Conservation (phyloP, 1,139 yeast species). For the Sugiyamaella novakii region DNA sequence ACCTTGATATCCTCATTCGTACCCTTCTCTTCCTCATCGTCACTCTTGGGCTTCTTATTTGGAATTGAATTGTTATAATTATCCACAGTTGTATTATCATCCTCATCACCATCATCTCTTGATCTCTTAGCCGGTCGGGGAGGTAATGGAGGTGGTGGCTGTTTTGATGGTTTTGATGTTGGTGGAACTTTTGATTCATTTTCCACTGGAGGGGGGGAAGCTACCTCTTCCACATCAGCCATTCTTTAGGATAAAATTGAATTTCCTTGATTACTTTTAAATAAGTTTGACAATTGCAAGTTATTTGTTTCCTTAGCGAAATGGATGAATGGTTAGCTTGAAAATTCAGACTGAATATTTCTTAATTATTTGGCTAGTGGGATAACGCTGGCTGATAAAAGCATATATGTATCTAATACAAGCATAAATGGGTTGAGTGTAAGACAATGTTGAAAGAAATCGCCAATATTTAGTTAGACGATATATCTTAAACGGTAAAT, state of each 20-base stretch:
- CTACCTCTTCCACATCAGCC: neutral
- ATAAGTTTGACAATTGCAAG: too few species aligned
- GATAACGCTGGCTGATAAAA: too few species aligned
- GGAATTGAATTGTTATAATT: slow-evolving; percentile 3
- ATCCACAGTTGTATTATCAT: neutral
- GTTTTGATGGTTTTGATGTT: neutral
- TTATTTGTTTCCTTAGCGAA: too few species aligned
- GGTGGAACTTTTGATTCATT: neutral
- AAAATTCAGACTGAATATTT: too few species aligned
- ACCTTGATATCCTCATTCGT: slow-evolving; percentile 1
- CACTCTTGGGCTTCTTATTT: slow-evolving; percentile 6
- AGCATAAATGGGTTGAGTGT: too few species aligned
- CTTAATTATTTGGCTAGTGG: too few species aligned
- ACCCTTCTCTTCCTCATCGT: slow-evolving; percentile 15
- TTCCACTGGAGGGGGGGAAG: neutral
- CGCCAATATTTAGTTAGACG: too few species aligned
- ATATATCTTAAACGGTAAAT: too few species aligned
- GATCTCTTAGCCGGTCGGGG: slow-evolving; percentile 17
- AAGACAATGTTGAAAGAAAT: too few species aligned
- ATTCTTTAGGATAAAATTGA: too few species aligned
- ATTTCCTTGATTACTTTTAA: too few species aligned
- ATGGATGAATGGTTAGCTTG: neutral
- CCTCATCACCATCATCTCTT: slow-evolving; percentile 9
- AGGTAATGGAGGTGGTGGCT: slow-evolving; percentile 10
- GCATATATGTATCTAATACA: too few species aligned